phyloP scores from a whole-genome alignment of 805 yeast genomes.

The Starmera quercuum region DNA sequence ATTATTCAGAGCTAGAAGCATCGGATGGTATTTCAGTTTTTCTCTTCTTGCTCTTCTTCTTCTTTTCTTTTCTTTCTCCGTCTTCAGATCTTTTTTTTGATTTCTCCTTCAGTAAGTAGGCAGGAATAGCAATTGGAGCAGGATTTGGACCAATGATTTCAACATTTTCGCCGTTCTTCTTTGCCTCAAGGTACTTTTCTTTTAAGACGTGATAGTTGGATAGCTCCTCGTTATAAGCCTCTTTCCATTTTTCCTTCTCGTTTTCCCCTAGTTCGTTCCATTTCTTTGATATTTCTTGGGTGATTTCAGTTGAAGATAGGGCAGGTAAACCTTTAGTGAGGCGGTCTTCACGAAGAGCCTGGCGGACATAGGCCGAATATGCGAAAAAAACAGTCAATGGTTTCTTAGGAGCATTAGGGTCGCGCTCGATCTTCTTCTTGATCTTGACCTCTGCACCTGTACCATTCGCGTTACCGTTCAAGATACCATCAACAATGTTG shows the following conservation, averaged over 20 bases:
- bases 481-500: constrained; percentile 7
- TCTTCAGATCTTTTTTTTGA: constrained; percentile 29
- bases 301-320: constrained; percentile 67
- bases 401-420: constrained; percentile 93
- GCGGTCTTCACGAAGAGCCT: constrained; percentile 63
- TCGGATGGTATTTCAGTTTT: constrained; percentile 11
- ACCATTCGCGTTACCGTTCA: constrained; percentile 8
- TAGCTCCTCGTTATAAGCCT: constrained; percentile 37
- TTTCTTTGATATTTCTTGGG: constrained; percentile 66
- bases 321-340: constrained; percentile 50
- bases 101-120: constrained; percentile 21
- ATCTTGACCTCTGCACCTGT: constrained; percentile 11
- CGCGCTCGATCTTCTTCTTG: constrained; percentile 51
- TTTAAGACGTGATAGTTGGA: constrained; percentile 37
- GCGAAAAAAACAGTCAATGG: constrained; percentile 85
- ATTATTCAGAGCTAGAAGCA: neutral
- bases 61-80: constrained; percentile 37
- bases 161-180: constrained; percentile 28
- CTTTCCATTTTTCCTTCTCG: constrained; percentile 69
- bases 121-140: constrained; percentile 35
- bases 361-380: constrained; percentile 69
- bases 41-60: constrained; percentile 47
- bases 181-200: constrained; percentile 38
- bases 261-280: constrained; percentile 71
- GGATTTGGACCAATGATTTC: constrained; percentile 22